phyloP scores from a whole-genome alignment of 1,284 basidiomycete genomes.

The Laetiporus sulphureus region DNA sequence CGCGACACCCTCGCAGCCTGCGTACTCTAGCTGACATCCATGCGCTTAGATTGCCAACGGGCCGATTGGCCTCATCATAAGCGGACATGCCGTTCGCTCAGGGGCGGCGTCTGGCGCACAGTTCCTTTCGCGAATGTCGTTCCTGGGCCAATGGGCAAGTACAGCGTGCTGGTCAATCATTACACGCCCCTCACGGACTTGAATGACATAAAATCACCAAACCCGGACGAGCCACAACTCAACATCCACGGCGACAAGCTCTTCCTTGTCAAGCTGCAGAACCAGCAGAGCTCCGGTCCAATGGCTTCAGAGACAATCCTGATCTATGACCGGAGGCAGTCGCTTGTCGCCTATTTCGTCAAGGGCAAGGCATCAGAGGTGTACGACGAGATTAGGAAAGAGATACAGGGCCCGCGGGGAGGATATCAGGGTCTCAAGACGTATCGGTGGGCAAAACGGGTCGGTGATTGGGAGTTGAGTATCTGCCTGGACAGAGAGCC shows the following conservation, averaged over 20 bases:
- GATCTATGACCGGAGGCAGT: constrained; percentile 35
- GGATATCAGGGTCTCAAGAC: constrained; percentile 20
- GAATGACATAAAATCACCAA: neutral
- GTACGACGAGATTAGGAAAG: constrained; percentile 14
- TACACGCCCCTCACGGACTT: neutral
- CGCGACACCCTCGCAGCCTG: too few species aligned
- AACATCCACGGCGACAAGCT: constrained; percentile 30
- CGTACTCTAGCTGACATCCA: too few species aligned
- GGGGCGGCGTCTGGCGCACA: constrained; percentile 33
- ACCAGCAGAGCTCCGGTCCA: constrained; percentile 3
- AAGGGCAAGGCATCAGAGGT: constrained; percentile 6
- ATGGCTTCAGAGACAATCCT: constrained; percentile 20
- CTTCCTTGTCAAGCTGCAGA: constrained; percentile 38
- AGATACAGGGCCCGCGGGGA: constrained; percentile 14
- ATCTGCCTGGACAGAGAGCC: constrained; percentile 22
- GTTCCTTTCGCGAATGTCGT: constrained; percentile 19
- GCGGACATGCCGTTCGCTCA: constrained; percentile 29
- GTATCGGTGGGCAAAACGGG: constrained; percentile 27
- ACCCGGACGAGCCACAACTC: constrained; percentile 12
- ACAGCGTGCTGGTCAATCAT: neutral
- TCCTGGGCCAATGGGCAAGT: constrained; percentile 13
- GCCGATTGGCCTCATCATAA: constrained; percentile 36
- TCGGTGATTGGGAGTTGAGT: constrained; percentile 20
- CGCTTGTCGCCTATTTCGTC: constrained; percentile 28
- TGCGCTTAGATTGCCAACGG: constrained; percentile 31